phyloP scores from a whole-genome alignment of 805 yeast species.

The Kluyveromyces lactis region DNA sequence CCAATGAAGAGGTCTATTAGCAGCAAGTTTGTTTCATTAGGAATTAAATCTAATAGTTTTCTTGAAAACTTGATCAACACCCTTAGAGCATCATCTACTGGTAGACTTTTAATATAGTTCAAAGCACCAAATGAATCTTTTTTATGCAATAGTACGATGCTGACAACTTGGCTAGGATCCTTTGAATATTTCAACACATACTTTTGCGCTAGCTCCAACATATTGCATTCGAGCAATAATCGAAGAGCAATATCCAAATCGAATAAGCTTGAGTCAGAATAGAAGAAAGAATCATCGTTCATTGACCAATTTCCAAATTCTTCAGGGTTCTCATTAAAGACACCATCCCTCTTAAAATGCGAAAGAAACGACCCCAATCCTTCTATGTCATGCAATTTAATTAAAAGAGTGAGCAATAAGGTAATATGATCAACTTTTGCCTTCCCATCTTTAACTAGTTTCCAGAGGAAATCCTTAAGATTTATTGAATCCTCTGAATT shows the following conservation, averaged over 20 bases:
- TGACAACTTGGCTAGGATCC: conserved; percentile 68
- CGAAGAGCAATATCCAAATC: conserved; percentile 61
- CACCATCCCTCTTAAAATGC: conserved; percentile 26
- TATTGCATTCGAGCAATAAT: conserved; percentile 66
- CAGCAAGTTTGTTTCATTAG: conserved; percentile 74
- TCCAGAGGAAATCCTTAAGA: conserved; percentile 55
- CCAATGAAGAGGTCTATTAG: conserved; percentile 88
- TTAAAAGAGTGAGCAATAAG: conserved; percentile 65
- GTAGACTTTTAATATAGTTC: conserved; percentile 55
- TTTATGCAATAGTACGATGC: conserved; percentile 60
- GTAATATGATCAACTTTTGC: conserved; percentile 81
- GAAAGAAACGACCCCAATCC: conserved; percentile 52
- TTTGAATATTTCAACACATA: conserved; percentile 58
- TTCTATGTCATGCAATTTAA: conserved; percentile 58
- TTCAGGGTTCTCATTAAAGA: conserved; percentile 20
- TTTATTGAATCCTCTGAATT: conserved; percentile 33
- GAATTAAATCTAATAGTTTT: conserved; percentile 52
- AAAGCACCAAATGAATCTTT: conserved; percentile 52
- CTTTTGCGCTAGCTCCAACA: conserved; percentile 54
- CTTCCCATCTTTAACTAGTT: conserved; percentile 42
- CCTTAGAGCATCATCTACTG: conserved; percentile 69
- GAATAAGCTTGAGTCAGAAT: conserved; percentile 33
- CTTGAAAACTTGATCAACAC: conserved; percentile 63
- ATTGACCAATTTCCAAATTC: conserved; percentile 25
- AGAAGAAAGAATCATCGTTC: conserved; percentile 31